Base-by-base conservation (phyloP, 1,284 basidiomycete species). In the Ceratobasidium sp. region DNA sequence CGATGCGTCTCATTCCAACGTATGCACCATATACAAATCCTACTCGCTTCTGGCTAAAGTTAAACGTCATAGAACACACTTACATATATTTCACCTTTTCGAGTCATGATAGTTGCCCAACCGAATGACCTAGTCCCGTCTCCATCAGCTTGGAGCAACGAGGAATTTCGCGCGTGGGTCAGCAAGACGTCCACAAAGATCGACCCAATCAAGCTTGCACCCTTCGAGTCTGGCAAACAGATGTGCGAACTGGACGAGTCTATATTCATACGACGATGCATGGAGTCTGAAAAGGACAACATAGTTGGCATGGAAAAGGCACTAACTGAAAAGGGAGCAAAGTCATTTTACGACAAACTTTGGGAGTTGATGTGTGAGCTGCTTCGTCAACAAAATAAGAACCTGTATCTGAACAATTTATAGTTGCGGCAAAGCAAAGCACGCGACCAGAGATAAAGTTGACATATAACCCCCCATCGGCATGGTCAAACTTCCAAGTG, bases 1-100 rank as follows among this genome's bases (percentile, higher is more conserved):
- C 57, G 81, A 82, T 67, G 74, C 78, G 1, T 72, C 77, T 4
- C 81, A 81, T 64, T 78, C 46, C 18, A 71, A 59, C 34, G 67
- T 71, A 30, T 36, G 67, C 23, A 10, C 21, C 3, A n/a, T n/a
- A n/a, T n/a, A n/a, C n/a, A n/a, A n/a, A n/a, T n/a, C n/a, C n/a
- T n/a, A n/a, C n/a, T n/a, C n/a, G n/a, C n/a, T n/a, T n/a, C n/a
- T n/a, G n/a, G n/a, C n/a, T n/a, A n/a, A n/a, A n/a, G 6, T 23
- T 8, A 2, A 23, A 9, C 3, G 12, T 45, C 14, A 12, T 12
- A 72, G 59, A 72, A 72, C 48, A 72, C 71, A 3, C 60, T 72
- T 39, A 72, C 59, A 10, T 72, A 72, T 26, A 52, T 72, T 16
- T 26, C 59, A n/a, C 71, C 71, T 1, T 72, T 72, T 50, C 71